Base-by-base conservation (phyloP, 257 asterid genomes). In the Parsonsia alboflavescens region DNA sequence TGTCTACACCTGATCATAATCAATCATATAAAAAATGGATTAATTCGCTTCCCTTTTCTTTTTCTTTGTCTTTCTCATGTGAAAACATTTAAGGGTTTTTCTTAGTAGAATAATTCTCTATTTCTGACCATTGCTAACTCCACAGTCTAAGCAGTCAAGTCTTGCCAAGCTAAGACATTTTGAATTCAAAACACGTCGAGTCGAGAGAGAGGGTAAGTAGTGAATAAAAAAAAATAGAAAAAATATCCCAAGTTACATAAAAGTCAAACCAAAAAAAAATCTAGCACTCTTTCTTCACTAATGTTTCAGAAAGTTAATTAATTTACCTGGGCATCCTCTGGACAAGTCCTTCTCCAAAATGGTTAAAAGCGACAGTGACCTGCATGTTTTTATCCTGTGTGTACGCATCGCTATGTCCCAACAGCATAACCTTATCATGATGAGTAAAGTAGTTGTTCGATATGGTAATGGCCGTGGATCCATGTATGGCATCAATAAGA, bases 261-360 rank as follows among this genome's bases (percentile, higher is more conserved):
- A 3, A 33, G 39, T 33, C 39, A 33, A 33, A 33, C 39, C 3
- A 33, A 33, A 33, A 33, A 33, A 33, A 42, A 42, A 42, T 42
- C 0, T 42, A 42, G 46, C 46, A 5, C 46, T 42, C 0, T 33
- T 33, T 33, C 39, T 33, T 1, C 39, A 33, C 3, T 33, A 33
- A 33, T 33, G 3, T 33, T 33, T 33, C 39, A 33, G 72, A 16
- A 41, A n/a, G 39, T 7, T 10, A 2, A 48, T 10, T 11, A 7
- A 45, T 1, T 17, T 79, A 85, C 93, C 97, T 86, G n/a, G 97
- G 97, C 97, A 92, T 92, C 73, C 97, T 90, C 56, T 92, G 97
- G 21, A 90, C 89, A 19, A 92, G 73, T 0, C 96, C 97, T 81
- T 92, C 96, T 54, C 97, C 97, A 75, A 92, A 92, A 82, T 92